phyloP scores from a whole-genome alignment of 73 alveolate genomes.

The Uronychia binucleata region DNA sequence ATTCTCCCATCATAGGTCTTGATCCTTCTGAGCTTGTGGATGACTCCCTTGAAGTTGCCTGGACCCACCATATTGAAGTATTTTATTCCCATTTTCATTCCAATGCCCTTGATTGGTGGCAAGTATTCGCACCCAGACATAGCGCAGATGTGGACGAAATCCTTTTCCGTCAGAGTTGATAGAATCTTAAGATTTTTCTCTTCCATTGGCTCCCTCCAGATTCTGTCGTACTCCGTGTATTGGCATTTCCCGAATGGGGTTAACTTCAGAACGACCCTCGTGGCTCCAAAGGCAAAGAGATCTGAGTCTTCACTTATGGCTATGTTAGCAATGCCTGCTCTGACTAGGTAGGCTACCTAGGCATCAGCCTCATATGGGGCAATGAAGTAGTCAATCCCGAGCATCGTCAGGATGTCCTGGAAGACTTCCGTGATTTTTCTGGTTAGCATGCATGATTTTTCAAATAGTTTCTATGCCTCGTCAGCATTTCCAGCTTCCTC shows the following conservation, averaged over 20 bases:
- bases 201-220: slow-evolving; percentile 58
- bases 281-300: slow-evolving; percentile 90
- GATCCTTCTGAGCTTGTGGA: background rate
- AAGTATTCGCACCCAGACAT: slow-evolving; percentile 97
- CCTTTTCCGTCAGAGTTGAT: slow-evolving; percentile 13
- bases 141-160: slow-evolving; percentile 84
- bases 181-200: slow-evolving; percentile 31
- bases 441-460: slow-evolving; percentile 78
- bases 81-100: slow-evolving; percentile 79
- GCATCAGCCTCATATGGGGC: slow-evolving; percentile 99
- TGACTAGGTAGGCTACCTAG: slow-evolving; percentile 89
- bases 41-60: slow-evolving; percentile 17
- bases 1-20: slow-evolving; percentile 40
- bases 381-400: slow-evolving; percentile 75
- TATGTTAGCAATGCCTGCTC: slow-evolving; percentile 84
- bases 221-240: slow-evolving; percentile 34
- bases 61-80: slow-evolving; percentile 12
- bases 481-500: slow-evolving; percentile 83
- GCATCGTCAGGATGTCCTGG: slow-evolving; percentile 79
- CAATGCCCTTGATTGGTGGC: slow-evolving; percentile 88
- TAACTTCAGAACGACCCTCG: slow-evolving; percentile 85
- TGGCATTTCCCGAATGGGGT: slow-evolving; percentile 68
- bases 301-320: slow-evolving; percentile 98
- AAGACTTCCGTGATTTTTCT: slow-evolving; percentile 84
- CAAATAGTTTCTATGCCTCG: slow-evolving; percentile 81